A percentile compares a stretch with the other conserved stretches of the same genome.
Evolutionary conservation across 148 eudicot species (phyloP).

Genomic region (Agrostemma githago): DNA sequence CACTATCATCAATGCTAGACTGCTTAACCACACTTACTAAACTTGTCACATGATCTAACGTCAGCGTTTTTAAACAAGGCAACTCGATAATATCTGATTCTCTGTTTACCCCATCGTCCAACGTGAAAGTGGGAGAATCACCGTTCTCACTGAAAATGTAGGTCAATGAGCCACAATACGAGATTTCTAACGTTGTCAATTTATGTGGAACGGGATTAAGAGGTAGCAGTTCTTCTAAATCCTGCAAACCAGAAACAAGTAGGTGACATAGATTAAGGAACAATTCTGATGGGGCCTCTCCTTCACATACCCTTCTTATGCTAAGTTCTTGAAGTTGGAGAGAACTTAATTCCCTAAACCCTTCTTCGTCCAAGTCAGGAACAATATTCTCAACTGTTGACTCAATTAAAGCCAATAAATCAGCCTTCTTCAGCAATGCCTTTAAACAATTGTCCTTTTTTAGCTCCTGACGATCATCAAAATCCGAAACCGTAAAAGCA

Average conservation of each 20-base stretch:
- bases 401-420: neutral
- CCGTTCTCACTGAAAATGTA: neutral
- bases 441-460: neutral
- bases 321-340: neutral
- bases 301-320: neutral
- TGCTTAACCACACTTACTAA: neutral
- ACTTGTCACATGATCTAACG: neutral
- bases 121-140: neutral
- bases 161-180: neutral
- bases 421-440: conserved; percentile 8
- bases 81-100: neutral
- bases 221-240: neutral
- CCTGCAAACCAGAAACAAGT: neutral
- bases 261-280: neutral
- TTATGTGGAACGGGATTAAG: neutral
- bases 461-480: neutral
- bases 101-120: neutral
- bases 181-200: neutral
- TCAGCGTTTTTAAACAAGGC: neutral
- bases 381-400: neutral
- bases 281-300: neutral
- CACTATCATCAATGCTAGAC: neutral
- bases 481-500: neutral
- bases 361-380: neutral
- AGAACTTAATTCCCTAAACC: neutral